These are phyloP conservation scores for Funneliformis caledonium DNA, from an alignment of 371 early-diverging fungal genomes.

Conservation along the genomic window DNA sequence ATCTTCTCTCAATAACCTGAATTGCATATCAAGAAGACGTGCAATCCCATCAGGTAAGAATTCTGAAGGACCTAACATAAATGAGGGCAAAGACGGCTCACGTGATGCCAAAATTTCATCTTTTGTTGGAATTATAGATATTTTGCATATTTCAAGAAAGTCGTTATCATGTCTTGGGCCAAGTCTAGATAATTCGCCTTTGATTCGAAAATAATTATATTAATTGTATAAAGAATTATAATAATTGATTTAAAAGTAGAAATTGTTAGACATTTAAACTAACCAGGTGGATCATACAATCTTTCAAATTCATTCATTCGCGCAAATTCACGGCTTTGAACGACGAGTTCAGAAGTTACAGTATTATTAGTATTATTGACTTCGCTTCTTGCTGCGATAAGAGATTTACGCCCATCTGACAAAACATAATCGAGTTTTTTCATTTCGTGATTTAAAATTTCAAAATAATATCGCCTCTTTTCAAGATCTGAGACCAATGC, in stretches of 20 bases:
- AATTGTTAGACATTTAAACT: not conserved
- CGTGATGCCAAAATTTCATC: slow-evolving; percentile 45
- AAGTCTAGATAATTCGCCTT: slow-evolving; percentile 42
- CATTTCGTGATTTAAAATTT: slow-evolving; percentile 39
- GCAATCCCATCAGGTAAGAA: slow-evolving; percentile 51
- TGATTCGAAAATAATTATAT: not conserved
- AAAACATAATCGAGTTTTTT: slow-evolving; percentile 22
- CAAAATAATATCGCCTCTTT: not conserved
- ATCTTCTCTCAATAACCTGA: slow-evolving; percentile 60
- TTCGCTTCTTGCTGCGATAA: not conserved
- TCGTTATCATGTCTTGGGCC: slow-evolving; percentile 56
- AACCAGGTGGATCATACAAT: slow-evolving; percentile 21
- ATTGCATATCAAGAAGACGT: slow-evolving; percentile 58
- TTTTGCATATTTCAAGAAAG: slow-evolving; percentile 44
- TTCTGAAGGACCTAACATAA: slow-evolving; percentile 44
- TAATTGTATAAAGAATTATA: too few relatives aligned
- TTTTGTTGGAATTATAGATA: slow-evolving; percentile 53
- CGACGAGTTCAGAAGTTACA: slow-evolving; percentile 29
- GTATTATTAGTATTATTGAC: slow-evolving; percentile 33
- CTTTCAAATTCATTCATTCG: slow-evolving; percentile 23
- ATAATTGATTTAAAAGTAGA: too few relatives aligned
- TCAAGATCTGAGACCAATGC: not conserved
- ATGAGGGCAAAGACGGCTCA: slow-evolving; percentile 52
- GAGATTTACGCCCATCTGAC: not conserved
- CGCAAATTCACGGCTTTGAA: slow-evolving; percentile 30